phyloP scores from a whole-genome alignment of 305 asterid genomes.

The Solanum hybrid region DNA sequence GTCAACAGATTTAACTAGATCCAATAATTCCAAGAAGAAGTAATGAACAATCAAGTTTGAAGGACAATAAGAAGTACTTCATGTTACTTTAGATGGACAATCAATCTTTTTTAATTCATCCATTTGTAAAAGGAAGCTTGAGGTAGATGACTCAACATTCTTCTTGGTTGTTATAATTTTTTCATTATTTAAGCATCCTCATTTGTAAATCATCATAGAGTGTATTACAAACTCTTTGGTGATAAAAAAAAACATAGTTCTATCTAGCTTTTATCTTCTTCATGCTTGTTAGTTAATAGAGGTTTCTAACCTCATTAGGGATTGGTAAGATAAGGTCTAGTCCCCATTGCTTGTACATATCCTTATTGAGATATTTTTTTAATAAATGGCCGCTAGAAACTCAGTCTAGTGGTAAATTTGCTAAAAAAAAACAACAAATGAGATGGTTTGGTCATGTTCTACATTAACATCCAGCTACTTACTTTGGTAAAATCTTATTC shows the following conservation, averaged over 20 bases:
- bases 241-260: neutral
- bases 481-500: neutral
- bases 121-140: too few species aligned
- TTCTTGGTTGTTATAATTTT: neutral
- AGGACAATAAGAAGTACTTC: neutral
- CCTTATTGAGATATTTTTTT: neutral
- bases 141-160: neutral
- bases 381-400: too few species aligned
- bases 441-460: neutral
- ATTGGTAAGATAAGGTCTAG: neutral
- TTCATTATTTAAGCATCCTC: neutral
- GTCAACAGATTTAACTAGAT: neutral
- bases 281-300: neutral
- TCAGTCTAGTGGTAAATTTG: neutral
- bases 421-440: neutral
- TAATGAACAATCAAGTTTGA: neutral
- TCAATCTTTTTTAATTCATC: too few species aligned
- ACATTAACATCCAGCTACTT: neutral
- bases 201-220: neutral
- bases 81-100: too few species aligned
- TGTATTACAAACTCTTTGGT: neutral
- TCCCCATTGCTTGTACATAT: neutral
- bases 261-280: neutral
- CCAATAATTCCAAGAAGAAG: neutral
- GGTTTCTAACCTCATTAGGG: neutral